phyloP scores from a whole-genome alignment of 164 flowering plant species.

The Tinospora cordifolia region DNA sequence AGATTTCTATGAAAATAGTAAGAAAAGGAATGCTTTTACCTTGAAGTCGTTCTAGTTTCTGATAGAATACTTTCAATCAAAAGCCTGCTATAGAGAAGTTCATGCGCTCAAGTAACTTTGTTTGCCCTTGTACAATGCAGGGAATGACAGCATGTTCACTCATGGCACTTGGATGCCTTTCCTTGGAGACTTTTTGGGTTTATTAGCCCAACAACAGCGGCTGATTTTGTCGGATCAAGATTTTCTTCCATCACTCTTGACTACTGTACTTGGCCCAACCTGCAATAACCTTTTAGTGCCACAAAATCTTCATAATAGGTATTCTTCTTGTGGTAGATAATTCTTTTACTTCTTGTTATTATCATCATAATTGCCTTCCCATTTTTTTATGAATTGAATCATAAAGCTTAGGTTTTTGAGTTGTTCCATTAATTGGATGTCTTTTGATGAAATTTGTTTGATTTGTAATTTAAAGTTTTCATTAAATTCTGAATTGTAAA shows the following conservation, averaged over 20 bases:
- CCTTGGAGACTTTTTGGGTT: constrained; percentile 47
- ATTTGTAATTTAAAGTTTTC: no score
- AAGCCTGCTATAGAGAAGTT: background rate
- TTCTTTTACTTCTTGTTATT: background rate
- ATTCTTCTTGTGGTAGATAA: background rate
- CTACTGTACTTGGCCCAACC: constrained; percentile 48
- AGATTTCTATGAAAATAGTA: background rate
- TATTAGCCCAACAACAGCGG: constrained; percentile 61
- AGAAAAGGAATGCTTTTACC: background rate
- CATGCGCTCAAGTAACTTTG: background rate
- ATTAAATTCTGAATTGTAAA: no score
- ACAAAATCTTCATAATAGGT: constrained; percentile 51
- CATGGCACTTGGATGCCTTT: constrained; percentile 26
- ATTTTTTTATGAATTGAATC: no score
- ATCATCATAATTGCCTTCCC: background rate
- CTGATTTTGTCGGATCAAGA: constrained; percentile 59
- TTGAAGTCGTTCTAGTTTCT: background rate
- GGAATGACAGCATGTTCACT: constrained; percentile 22
- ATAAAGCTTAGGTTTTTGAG: no score
- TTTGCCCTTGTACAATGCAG: constrained; percentile 23
- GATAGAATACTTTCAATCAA: background rate
- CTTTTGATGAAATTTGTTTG: no score
- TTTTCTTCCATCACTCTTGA: constrained; percentile 49
- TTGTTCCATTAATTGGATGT: no score
- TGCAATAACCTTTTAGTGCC: constrained; percentile 45